Percentiles rank a stretch among this genome's conserved stretches.
phyloP scores from a whole-genome alignment of 2,329 filamentous ascomycete species.

The Fusarium musae region DNA sequence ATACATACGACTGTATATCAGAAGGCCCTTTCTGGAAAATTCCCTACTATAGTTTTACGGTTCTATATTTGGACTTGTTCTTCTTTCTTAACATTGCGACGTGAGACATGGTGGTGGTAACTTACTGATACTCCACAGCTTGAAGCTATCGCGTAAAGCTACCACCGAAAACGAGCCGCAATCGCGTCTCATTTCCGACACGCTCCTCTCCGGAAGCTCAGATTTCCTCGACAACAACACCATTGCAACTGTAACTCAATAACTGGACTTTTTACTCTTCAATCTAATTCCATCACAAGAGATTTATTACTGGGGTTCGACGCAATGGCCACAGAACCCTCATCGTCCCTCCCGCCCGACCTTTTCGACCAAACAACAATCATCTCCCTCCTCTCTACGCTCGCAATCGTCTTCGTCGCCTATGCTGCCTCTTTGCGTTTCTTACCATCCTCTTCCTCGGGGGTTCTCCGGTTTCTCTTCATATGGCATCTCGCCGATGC shows the following conservation, averaged over 20 bases:
- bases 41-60: not conserved
- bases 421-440: constrained; percentile 60
- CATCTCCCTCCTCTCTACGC: constrained; percentile 65
- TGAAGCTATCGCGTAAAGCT: not conserved
- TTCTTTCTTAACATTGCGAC: not conserved
- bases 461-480: constrained; percentile 80
- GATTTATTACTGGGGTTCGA: too few relatives aligned
- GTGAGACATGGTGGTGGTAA: not conserved
- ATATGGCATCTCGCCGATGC: constrained; percentile 96
- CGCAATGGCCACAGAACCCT: constrained; percentile 27
- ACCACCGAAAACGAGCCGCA: not conserved
- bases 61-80: not conserved
- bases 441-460: constrained; percentile 61
- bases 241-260: not conserved
- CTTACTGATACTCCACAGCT: not conserved
- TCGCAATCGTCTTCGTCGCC: constrained; percentile 62
- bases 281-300: not conserved
- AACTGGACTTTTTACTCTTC: not conserved
- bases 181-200: constrained; percentile 6
- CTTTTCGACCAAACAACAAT: constrained; percentile 70
- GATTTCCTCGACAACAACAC: not conserved
- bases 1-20: not conserved
- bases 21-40: not conserved
- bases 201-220: constrained; percentile 3
- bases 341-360: constrained; percentile 59